A percentile compares a stretch with the other conserved stretches of the same genome.
Evolutionary conservation across 2,329 filamentous ascomycete species (phyloP).

Genomic region (Macrophomina phaseolina): DNA sequence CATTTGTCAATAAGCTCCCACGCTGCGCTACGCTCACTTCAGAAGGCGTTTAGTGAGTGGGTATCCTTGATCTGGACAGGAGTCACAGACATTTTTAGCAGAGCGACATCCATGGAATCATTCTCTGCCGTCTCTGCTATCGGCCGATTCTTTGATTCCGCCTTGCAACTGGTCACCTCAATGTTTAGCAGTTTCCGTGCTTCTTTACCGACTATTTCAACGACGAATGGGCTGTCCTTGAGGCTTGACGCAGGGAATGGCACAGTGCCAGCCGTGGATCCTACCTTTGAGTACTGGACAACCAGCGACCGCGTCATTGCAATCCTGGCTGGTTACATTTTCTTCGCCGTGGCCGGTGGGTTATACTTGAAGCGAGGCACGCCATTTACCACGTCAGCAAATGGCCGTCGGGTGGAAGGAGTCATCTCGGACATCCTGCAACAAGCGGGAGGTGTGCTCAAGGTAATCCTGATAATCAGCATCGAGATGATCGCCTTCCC

Average conservation of each 20-base stretch:
- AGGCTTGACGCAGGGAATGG: conserved; percentile 41
- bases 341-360: conserved; percentile 74
- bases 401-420: conserved; percentile 69
- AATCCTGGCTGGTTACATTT: conserved; percentile 79
- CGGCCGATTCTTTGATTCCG: neutral
- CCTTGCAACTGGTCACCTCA: neutral
- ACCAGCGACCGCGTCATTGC: conserved; percentile 68
- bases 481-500: conserved; percentile 99
- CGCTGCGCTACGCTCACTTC: conserved; percentile 44
- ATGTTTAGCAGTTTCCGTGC: conserved; percentile 16
- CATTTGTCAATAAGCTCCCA: conserved; percentile 46
- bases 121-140: conserved; percentile 21
- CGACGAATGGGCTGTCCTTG: conserved; percentile 44
- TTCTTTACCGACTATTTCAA: conserved; percentile 27
- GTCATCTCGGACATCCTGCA: conserved; percentile 81
- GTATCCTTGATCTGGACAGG: neutral
- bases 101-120: conserved; percentile 14
- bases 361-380: conserved; percentile 78
- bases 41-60: conserved; percentile 27
- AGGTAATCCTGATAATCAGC: conserved; percentile 96
- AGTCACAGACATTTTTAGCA: neutral
- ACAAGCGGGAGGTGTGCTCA: conserved; percentile 95
- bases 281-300: conserved; percentile 50
- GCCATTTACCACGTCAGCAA: conserved; percentile 66
- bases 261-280: conserved; percentile 40